Base-by-base conservation (phyloP, 352 stramenopile genomes). In the Phytophthora agathidicida region DNA sequence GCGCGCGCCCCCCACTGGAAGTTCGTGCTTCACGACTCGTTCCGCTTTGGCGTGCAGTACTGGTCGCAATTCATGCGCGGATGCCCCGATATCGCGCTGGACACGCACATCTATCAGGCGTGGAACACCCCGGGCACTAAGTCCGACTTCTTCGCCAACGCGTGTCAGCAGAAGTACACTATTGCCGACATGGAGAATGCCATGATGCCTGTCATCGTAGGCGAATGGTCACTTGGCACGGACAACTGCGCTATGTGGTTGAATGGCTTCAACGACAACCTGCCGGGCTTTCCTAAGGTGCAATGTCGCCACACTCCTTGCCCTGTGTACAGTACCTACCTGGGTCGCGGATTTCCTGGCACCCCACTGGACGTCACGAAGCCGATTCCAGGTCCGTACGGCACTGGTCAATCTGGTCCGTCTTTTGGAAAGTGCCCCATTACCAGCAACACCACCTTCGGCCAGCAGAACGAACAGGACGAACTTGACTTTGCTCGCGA, bases 41-140 rank as follows among this genome's bases (percentile, higher is more conserved):
- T 68, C 51, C 59, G 59, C 43, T 68, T 68, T 26, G 59, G 59
- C 2, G 59, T 63, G 13, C 51, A 68, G 43, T 68, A 64, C 30
- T 68, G 59, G 59, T 53, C 51, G 9, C 28, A 68, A 22, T 64
- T 94, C 66, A 89, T 91, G 73, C 75, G 77, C 32, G 66, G 70
- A 8, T 98, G 93, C 60, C 91, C 92, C 6, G 93, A 98, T 63
- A 94, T 97, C 63, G 93, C 91, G 5, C 67, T 98, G 19, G 95
- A 98, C 71, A 98, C 93, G 35, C 95, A 98, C 73, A 98, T 98
- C 38, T 98, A 98, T 70, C 93, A 98, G 66, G 86, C 84, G 31
- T 89, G 82, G 78, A 88, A 89, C 69, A 88, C 71, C 47, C 80
- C 80, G 0, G 73, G 75, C 47, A 89, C 77, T 1, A 57, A 82